A percentile compares a stretch with the other conserved stretches of the same genome.
These are phyloP conservation scores for Gastroboletus turbinatus DNA, from an alignment of 1,284 basidiomycete species.

Conservation along the genomic window DNA sequence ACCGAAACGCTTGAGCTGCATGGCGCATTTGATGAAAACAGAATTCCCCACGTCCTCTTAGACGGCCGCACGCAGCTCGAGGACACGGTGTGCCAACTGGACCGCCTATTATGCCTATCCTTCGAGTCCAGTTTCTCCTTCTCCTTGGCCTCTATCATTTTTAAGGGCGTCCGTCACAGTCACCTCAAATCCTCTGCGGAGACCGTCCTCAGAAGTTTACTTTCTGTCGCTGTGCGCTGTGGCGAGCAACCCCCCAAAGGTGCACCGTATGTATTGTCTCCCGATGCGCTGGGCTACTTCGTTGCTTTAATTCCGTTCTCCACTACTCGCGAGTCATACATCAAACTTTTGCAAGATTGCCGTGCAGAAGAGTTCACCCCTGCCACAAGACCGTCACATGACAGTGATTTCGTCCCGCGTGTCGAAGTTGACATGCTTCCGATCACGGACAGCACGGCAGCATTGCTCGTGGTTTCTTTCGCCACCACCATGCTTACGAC, in stretches of 20 bases:
- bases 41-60: slow-evolving; percentile 60
- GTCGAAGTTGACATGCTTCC: slow-evolving; percentile 63
- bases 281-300: slow-evolving; percentile 78
- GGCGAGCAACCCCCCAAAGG: slow-evolving; percentile 39
- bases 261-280: slow-evolving; percentile 46
- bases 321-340: slow-evolving; percentile 55
- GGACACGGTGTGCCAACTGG: slow-evolving; percentile 72
- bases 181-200: slow-evolving; percentile 61
- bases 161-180: slow-evolving; percentile 80
- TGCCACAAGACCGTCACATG: slow-evolving; percentile 40
- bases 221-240: slow-evolving; percentile 55
- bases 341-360: slow-evolving; percentile 61
- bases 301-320: slow-evolving; percentile 75
- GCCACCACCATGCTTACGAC: slow-evolving; percentile 73
- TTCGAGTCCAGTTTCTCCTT: slow-evolving; percentile 83
- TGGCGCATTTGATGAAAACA: slow-evolving; percentile 52
- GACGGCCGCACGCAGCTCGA: slow-evolving; percentile 65
- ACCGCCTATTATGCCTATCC: slow-evolving; percentile 71
- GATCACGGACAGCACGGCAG: slow-evolving; percentile 62
- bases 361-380: slow-evolving; percentile 49
- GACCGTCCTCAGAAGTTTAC: slow-evolving; percentile 53
- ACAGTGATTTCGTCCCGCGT: slow-evolving; percentile 51
- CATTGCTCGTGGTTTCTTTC: slow-evolving; percentile 76
- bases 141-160: slow-evolving; percentile 77
- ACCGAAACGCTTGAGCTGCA: slow-evolving; percentile 67